Evolutionary conservation across 2,329 filamentous ascomycete genomes (phyloP).

Genomic region (Lasiodiplodia citricola): DNA sequence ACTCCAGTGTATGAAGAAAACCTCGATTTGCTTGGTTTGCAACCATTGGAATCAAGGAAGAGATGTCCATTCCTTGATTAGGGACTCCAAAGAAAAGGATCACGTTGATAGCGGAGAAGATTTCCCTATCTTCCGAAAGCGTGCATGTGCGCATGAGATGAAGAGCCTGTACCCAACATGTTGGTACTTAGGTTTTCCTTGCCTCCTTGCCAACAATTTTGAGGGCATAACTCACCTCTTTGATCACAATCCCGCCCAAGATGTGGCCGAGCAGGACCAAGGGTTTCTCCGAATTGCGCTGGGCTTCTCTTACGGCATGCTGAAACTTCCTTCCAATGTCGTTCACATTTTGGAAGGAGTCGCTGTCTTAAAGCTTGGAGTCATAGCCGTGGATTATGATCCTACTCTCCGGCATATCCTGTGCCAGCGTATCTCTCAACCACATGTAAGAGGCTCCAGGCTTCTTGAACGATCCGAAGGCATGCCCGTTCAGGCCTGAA

Average conservation of each 20-base stretch:
- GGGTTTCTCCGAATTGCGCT: not conserved
- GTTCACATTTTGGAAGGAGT: not conserved
- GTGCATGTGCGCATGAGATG: not conserved
- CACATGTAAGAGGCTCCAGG: not conserved
- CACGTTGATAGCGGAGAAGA: not conserved
- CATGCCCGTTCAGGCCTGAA: not conserved
- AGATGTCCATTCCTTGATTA: not conserved
- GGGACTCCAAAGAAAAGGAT: not conserved
- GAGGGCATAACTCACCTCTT: not conserved
- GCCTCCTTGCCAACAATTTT: not conserved
- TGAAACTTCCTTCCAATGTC: not conserved
- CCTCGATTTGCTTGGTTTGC: not conserved
- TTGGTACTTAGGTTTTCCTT: not conserved
- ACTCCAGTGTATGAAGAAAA: not conserved
- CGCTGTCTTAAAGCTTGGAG: not conserved
- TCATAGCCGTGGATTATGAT: not conserved
- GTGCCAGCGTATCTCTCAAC: not conserved
- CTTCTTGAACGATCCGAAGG: not conserved
- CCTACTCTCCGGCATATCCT: not conserved
- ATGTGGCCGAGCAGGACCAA: not conserved
- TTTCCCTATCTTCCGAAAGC: not conserved
- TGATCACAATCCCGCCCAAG: not conserved
- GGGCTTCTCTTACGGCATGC: not conserved
- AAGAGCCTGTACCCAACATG: not conserved
- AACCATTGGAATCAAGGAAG: not conserved